Evolutionary conservation across 2,329 filamentous ascomycete species (phyloP).

Genomic region (Didymella glomerata): DNA sequence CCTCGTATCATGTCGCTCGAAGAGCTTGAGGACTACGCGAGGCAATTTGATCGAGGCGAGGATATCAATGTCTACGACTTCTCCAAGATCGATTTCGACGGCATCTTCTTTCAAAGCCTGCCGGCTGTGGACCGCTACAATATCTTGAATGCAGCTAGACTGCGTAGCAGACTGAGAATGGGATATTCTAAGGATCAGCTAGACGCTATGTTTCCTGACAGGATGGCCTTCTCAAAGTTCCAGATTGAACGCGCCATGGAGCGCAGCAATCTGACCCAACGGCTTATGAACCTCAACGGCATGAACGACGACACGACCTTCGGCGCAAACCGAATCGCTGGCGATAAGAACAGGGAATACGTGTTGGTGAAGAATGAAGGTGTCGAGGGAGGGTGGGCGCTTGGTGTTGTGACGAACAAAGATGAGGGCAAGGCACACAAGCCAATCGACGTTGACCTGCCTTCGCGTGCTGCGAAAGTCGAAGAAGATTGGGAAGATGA

Average conservation of each 20-base stretch:
- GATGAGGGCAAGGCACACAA: conserved; percentile 83
- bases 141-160: conserved; percentile 90
- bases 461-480: conserved; percentile 54
- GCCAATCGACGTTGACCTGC: conserved; percentile 88
- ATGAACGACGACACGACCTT: conserved; percentile 82
- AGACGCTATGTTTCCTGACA: conserved; percentile 94
- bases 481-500: conserved; percentile 74
- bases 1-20: conserved; percentile 96
- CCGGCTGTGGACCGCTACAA: conserved; percentile 94
- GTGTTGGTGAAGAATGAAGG: conserved; percentile 95
- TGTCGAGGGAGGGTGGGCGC: conserved; percentile 92
- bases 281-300: conserved; percentile 91
- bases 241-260: conserved; percentile 95
- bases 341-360: conserved; percentile 92
- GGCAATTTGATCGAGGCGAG: conserved; percentile 90
- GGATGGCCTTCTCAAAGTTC: conserved; percentile 96
- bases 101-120: conserved; percentile 91
- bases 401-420: conserved; percentile 89
- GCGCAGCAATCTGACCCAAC: conserved; percentile 91
- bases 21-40: conserved; percentile 91
- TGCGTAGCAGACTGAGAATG: conserved; percentile 91
- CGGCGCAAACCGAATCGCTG: conserved; percentile 72
- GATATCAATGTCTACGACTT: conserved; percentile 91
- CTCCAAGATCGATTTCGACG: conserved; percentile 97
- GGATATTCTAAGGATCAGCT: conserved; percentile 95